Percentiles rank a stretch among this genome's conserved stretches.
Conservation (phyloP, 2,329 filamentous ascomycete genomes). For the Exophiala xenobiotica region DNA sequence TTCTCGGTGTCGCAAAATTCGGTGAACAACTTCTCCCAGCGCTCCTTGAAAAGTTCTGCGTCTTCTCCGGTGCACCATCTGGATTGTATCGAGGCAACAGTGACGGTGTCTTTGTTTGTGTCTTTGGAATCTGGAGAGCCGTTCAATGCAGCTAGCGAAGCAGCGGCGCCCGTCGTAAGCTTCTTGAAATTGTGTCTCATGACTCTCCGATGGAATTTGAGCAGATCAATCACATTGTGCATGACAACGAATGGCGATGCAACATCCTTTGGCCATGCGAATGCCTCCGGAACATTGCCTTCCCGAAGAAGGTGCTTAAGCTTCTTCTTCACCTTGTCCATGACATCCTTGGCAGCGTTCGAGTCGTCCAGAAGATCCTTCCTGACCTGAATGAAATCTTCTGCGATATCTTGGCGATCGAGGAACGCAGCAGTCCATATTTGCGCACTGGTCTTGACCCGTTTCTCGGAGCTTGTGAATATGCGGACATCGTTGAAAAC, state of each 20-base stretch:
- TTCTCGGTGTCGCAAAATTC: slow-evolving; percentile 98
- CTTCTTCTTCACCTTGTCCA: slow-evolving; percentile 99
- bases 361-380: slow-evolving; percentile 97
- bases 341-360: slow-evolving; percentile 97
- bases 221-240: slow-evolving; percentile 85
- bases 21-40: slow-evolving; percentile 96
- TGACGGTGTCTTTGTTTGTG: slow-evolving; percentile 45
- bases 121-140: slow-evolving; percentile 26
- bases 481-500: slow-evolving; percentile 90
- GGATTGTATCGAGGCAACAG: slow-evolving; percentile 72
- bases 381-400: slow-evolving; percentile 83
- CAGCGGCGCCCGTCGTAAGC: slow-evolving; percentile 64
- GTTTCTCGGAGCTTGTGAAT: slow-evolving; percentile 91
- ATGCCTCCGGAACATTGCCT: slow-evolving; percentile 91
- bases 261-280: slow-evolving; percentile 95
- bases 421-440: slow-evolving; percentile 92
- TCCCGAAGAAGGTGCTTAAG: slow-evolving; percentile 87
- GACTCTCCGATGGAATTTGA: slow-evolving; percentile 94
- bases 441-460: slow-evolving; percentile 90
- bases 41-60: slow-evolving; percentile 87
- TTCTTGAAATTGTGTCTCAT: slow-evolving; percentile 93
- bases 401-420: slow-evolving; percentile 77
- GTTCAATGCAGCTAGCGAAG: slow-evolving; percentile 51
- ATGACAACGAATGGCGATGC: slow-evolving; percentile 93
- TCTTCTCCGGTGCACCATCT: slow-evolving; percentile 98